Percentiles rank a stretch among this genome's conserved stretches.
Conservation (phyloP, 495 filamentous ascomycete genomes). For the Penicillium mononematosum region DNA sequence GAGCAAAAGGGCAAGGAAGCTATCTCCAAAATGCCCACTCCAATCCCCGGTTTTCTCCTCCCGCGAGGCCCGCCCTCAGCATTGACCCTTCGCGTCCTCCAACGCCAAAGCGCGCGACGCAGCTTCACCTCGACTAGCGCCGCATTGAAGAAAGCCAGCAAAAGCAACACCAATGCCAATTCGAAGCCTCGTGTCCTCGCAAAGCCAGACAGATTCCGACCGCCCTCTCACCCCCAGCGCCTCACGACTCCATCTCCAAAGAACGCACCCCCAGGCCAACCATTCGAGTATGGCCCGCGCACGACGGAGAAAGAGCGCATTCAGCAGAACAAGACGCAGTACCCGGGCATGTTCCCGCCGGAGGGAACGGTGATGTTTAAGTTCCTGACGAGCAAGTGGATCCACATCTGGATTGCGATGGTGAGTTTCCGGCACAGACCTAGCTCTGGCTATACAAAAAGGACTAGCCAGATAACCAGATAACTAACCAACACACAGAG, state of each 20-base stretch:
- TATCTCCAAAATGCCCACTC: constrained; percentile 17
- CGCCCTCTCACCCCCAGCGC: constrained; percentile 75
- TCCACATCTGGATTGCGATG: constrained; percentile 78
- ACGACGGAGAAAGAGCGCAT: constrained; percentile 53
- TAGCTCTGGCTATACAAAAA: background rate
- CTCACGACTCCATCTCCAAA: constrained; percentile 42
- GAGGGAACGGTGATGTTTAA: constrained; percentile 70
- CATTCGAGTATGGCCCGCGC: constrained; percentile 64
- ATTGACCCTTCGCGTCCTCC: constrained; percentile 31
- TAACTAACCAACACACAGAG: constrained; percentile 42
- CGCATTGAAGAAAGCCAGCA: constrained; percentile 13
- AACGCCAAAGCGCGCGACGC: constrained; percentile 20
- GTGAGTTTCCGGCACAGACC: constrained; percentile 46
- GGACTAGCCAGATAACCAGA: background rate
- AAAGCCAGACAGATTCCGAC: constrained; percentile 79
- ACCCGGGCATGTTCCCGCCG: constrained; percentile 79
- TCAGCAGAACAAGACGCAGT: constrained; percentile 62
- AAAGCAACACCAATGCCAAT: constrained; percentile 1
- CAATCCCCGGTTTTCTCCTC: constrained; percentile 45
- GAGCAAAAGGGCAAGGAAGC: background rate
- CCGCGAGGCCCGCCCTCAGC: constrained; percentile 40
- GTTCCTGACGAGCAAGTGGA: constrained; percentile 67
- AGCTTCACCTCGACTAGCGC: constrained; percentile 29
- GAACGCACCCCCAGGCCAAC: constrained; percentile 32
- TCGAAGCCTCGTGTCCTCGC: constrained; percentile 62